Evolutionary conservation across 495 filamentous ascomycete species (phyloP), one percentile per base, ranked within the genome.

Genomic region (Penicillium simplicissimum): DNA sequence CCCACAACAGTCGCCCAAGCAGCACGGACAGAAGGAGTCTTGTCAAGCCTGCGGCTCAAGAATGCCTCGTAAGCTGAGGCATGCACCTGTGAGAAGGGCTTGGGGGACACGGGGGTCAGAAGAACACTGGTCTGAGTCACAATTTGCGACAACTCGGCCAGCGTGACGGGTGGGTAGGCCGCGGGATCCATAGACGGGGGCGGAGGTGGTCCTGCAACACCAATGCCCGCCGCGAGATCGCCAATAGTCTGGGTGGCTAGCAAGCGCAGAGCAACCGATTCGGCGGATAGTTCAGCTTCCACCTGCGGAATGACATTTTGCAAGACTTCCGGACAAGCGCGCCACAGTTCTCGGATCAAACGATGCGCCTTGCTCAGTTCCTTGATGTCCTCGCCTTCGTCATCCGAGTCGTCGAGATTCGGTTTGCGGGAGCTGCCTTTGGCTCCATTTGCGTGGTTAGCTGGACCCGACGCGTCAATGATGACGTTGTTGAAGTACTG

Each of bases 401-500:
- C 91, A 45, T 93, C 92, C 8, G 83, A 84, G 21, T 90, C 89
- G 55, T 89, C 90, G 8, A 85, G 81, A 43, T 81, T 82, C 14
- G 75, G 71, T 65, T 76, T 81, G 54, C 79, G 74, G 53, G 77
- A 68, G 33, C 68, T 69, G 33, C 67, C 77, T 78, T 81, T 88
- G 75, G 68, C 64, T 5, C 73, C 72, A 19, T 81, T 78, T 14
- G 71, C 54, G 56, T 65, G 56, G 35, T 59, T 66, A 8, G 70
- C 72, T 1, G 71, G 67, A 3, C 85, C 82, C 0, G 94, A 92
- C 13, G 90, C 88, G 66, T 97, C 91, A 48, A 97, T 85, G 56
- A 99, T 94, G 23, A 98, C 91, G 59, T 97, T 92, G 72, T 93
- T 95, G 75, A 99, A 99, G 70, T 97, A 99, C 69, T 96, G 93